A percentile compares a stretch with the other conserved stretches of the same genome.
Evolutionary conservation across 129 eudicot genomes (phyloP).

Genomic region (Flaveria ramosissima): DNA sequence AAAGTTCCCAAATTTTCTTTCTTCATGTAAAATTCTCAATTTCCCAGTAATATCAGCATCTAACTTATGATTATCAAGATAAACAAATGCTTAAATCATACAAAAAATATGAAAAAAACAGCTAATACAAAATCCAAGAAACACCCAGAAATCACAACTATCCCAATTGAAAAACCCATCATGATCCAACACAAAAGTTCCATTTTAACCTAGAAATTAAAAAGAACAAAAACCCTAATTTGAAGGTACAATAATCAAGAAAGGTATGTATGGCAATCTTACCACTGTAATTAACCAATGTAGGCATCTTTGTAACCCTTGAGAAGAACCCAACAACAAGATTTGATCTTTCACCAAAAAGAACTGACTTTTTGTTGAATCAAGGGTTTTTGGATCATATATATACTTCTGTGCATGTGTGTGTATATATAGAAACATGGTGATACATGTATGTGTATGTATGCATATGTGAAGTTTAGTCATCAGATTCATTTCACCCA

Average conservation of each 20-base stretch:
- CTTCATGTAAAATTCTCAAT: conserved; percentile 10
- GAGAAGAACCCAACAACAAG: conserved; percentile 39
- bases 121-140: neutral
- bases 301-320: conserved; percentile 58
- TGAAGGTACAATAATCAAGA: conserved; percentile 7
- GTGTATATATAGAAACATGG: conserved; percentile 3
- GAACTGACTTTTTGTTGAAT: conserved; percentile 12
- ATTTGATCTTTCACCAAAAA: conserved; percentile 43
- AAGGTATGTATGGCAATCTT: conserved; percentile 31
- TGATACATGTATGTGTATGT: conserved; percentile 23
- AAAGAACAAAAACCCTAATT: conserved; percentile 8
- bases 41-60: conserved; percentile 19
- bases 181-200: neutral
- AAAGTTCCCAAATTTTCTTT: neutral
- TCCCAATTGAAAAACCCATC: conserved; percentile 20
- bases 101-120: neutral
- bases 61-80: neutral
- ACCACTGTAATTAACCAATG: conserved; percentile 88
- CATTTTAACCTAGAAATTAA: conserved; percentile 16
- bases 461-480: conserved; percentile 31
- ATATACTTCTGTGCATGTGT: conserved; percentile 2
- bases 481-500: conserved; percentile 32
- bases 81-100: conserved; percentile 16
- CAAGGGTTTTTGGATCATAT: conserved; percentile 23
- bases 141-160: conserved; percentile 22